A percentile compares a stretch with the other conserved stretches of the same genome.
Evolutionary conservation across 2,329 filamentous ascomycete genomes (phyloP).

Genomic region (Chaetothyriales sp.): DNA sequence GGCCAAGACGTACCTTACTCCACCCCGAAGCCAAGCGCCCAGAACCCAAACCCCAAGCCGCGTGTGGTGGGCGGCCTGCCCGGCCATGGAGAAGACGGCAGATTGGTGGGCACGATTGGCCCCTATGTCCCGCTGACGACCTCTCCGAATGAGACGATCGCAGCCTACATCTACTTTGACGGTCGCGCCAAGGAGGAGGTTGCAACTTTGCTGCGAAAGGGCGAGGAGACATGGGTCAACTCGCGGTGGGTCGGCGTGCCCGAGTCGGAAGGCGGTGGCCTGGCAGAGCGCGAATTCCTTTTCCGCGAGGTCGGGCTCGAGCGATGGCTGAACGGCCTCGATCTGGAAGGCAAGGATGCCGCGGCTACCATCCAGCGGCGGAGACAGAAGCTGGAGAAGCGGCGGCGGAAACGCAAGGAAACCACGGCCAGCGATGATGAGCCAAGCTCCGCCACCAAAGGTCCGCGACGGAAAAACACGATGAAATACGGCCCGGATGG

Average conservation of each 20-base stretch:
- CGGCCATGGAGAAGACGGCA: constrained; percentile 36
- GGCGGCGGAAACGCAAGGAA: constrained; percentile 60
- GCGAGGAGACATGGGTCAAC: constrained; percentile 98
- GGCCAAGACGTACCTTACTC: constrained; percentile 85
- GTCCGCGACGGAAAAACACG: constrained; percentile 37
- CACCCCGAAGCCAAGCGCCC: constrained; percentile 60
- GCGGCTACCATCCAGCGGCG: constrained; percentile 53
- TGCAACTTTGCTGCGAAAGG: constrained; percentile 75
- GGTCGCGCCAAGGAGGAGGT: constrained; percentile 92
- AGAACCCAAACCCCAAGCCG: constrained; percentile 65
- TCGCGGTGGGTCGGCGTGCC: constrained; percentile 94
- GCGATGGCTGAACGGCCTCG: constrained; percentile 88
- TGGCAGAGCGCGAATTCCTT: constrained; percentile 90
- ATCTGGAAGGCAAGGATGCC: constrained; percentile 84
- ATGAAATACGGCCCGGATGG: constrained; percentile 69
- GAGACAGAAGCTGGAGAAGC: constrained; percentile 60
- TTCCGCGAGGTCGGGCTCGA: constrained; percentile 95
- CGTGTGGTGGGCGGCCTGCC: constrained; percentile 63
- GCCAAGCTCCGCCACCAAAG: constrained; percentile 14
- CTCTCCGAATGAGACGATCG: constrained; percentile 90
- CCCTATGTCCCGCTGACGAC: constrained; percentile 87
- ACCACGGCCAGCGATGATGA: constrained; percentile 30
- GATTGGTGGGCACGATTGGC: constrained; percentile 45
- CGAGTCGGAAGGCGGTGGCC: constrained; percentile 74
- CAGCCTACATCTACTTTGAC: constrained; percentile 98